Evolutionary conservation across 805 yeast species (phyloP).

Genomic region (Candida patagonica): DNA sequence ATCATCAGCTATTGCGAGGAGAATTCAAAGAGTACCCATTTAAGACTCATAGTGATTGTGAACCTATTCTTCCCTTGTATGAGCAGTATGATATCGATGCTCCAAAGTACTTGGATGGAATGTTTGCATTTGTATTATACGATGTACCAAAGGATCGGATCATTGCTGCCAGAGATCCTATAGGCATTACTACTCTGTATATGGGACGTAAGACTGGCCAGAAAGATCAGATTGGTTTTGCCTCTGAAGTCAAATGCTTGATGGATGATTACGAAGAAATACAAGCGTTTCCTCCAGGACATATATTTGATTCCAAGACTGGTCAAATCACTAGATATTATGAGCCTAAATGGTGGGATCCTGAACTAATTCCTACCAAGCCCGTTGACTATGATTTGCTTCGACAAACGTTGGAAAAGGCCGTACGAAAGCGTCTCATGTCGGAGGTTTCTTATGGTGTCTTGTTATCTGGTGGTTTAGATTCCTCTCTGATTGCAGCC

Average conservation of each 20-base stretch:
- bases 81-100: slow-evolving; percentile 81
- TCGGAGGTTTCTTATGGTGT: slow-evolving; percentile 99
- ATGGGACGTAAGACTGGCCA: slow-evolving; percentile 69
- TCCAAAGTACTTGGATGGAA: slow-evolving; percentile 91
- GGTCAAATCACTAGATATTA: slow-evolving; percentile 81
- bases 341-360: slow-evolving; percentile 94
- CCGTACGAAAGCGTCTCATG: slow-evolving; percentile 98
- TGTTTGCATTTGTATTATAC: slow-evolving; percentile 92
- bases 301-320: slow-evolving; percentile 85
- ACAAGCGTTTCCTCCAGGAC: slow-evolving; percentile 96
- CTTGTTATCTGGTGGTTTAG: slow-evolving; percentile 92
- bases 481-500: slow-evolving; percentile 91
- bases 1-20: slow-evolving; percentile 83
- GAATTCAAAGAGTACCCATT: slow-evolving; percentile 63
- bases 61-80: slow-evolving; percentile 90
- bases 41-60: slow-evolving; percentile 91
- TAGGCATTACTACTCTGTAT: slow-evolving; percentile 93
- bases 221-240: slow-evolving; percentile 78
- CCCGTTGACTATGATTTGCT: slow-evolving; percentile 65
- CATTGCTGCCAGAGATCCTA: slow-evolving; percentile 96
- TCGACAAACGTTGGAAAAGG: slow-evolving; percentile 77
- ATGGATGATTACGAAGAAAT: slow-evolving; percentile 92
- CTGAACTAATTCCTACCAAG: slow-evolving; percentile 56
- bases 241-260: slow-evolving; percentile 90
- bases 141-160: slow-evolving; percentile 80